These are phyloP conservation scores for Chaetothyriales sp. DNA, from an alignment of 2,329 filamentous ascomycete species.

Conservation along the genomic window DNA sequence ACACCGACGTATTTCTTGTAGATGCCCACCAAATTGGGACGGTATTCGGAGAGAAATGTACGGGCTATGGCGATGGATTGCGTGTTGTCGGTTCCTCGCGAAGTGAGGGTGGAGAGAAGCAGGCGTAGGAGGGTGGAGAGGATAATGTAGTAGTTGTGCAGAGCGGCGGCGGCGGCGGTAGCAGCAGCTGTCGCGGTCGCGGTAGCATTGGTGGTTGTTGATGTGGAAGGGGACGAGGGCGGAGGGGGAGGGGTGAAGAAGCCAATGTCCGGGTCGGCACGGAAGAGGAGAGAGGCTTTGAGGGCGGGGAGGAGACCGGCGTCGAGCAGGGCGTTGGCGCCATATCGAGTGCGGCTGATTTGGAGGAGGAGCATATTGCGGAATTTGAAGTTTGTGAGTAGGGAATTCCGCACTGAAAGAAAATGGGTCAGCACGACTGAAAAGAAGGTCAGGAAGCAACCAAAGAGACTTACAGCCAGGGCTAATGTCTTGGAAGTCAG, in stretches of 20 bases:
- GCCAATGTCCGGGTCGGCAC: conserved; percentile 82
- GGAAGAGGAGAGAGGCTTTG: conserved; percentile 70
- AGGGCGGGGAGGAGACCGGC: conserved; percentile 74
- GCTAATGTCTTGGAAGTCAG: conserved; percentile 52
- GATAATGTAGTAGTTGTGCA: conserved; percentile 72
- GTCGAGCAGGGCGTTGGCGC: conserved; percentile 75
- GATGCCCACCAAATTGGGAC: conserved; percentile 70
- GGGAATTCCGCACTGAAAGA: conserved; percentile 36
- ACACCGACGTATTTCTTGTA: conserved; percentile 83
- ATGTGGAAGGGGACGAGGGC: neutral
- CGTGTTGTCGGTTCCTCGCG: conserved; percentile 67
- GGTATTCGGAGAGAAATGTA: conserved; percentile 67
- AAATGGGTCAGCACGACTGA: conserved; percentile 3
- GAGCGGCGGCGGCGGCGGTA: conserved; percentile 44
- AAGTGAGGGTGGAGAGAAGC: conserved; percentile 67
- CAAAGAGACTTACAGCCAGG: conserved; percentile 37
- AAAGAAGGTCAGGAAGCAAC: neutral
- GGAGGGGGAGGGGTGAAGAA: conserved; percentile 31
- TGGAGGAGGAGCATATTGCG: conserved; percentile 71
- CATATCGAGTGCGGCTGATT: conserved; percentile 69
- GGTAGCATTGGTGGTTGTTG: neutral
- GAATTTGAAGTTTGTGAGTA: conserved; percentile 54
- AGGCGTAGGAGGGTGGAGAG: conserved; percentile 70
- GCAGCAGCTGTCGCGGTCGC: neutral
- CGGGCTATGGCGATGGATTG: conserved; percentile 59